phyloP scores from a whole-genome alignment of 139 green algal species.

The Gonium pectorale region DNA sequence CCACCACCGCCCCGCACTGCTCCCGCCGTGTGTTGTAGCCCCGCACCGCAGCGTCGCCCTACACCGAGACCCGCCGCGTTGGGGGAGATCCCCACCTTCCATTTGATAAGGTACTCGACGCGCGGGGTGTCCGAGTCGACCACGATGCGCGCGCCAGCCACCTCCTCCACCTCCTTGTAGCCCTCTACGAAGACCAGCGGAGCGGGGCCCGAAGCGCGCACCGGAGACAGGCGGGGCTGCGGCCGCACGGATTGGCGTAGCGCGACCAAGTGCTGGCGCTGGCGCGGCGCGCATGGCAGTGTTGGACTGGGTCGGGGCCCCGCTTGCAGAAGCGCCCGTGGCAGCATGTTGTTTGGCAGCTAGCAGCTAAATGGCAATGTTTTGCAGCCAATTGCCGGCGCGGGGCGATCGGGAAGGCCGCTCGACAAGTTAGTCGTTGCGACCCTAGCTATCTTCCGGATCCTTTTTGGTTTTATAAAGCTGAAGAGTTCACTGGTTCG shows the following conservation, averaged over 20 bases:
- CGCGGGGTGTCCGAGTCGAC: slow-evolving; percentile 60
- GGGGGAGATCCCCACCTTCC: slow-evolving; percentile 68
- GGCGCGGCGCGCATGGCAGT: background rate
- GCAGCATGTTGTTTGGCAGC: slow-evolving; percentile 2
- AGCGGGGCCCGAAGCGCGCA: slow-evolving; percentile 3
- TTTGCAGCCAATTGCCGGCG: too few relatives aligned
- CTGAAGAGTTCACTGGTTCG: too few relatives aligned
- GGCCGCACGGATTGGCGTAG: background rate
- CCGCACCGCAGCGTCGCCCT: too few relatives aligned
- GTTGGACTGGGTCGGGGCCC: background rate
- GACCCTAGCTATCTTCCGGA: too few relatives aligned
- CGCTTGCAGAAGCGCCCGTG: background rate
- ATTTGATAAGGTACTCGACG: slow-evolving; percentile 84
- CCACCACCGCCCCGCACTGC: too few relatives aligned
- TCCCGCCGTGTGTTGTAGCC: too few relatives aligned
- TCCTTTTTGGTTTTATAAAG: too few relatives aligned
- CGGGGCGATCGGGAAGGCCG: too few relatives aligned
- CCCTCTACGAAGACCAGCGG: slow-evolving; percentile 24
- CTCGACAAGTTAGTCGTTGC: too few relatives aligned
- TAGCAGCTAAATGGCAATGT: too few relatives aligned
- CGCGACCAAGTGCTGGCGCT: background rate
- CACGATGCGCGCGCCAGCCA: slow-evolving; percentile 70
- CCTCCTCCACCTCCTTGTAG: slow-evolving; percentile 68
- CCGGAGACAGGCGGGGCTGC: background rate
- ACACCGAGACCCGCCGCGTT: background rate